Base-by-base conservation (phyloP, 345 rosid species). In the Sapria himalayana region DNA sequence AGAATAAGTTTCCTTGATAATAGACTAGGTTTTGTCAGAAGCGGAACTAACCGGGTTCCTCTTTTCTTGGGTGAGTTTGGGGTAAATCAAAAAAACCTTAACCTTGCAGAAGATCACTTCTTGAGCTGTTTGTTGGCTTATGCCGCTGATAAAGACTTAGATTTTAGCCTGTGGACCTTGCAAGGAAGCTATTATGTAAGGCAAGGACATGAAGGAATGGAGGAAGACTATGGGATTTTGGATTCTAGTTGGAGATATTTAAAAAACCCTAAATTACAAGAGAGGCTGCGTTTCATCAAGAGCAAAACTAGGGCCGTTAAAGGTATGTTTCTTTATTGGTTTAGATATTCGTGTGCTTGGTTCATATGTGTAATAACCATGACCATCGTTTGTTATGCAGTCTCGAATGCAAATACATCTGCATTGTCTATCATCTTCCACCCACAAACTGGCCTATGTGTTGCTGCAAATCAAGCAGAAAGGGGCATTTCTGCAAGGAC, bases 91-190 rank as follows among this genome's bases (percentile, higher is more conserved):
- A 72, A 85, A 44, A 95, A 93, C 2, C 33, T 50, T 7, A 91
- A 73, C 50, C 48, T 39, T 14, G 61, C 68, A 33, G 93, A 77
- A 37, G 60, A 84, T 23, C 54, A 92, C 43, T 91, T 76, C 49
- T 32, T 84, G 17, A 73, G 62, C 33, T 84, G 99, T 62, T 60
- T 84, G 59, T 50, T 65, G 25, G 72, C 81, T 15, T 52, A 60
- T 44, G 81, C 78, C 0, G 92, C 89, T 18, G 93, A 73, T 15
- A 70, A 74, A 15, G 99, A 91, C 59, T 48, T 71, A 12, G 95
- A 91, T 33, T 84, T 81, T 93, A 79, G 86, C 0, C 21, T 74
- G 13, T 91, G 95, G 99, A 79, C 92, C 0, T 22, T 84, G 7
- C 75, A 56, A 14, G 95, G 95, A 37, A 75, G 92, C 29, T 91